Conservation (phyloP, 1,284 basidiomycete genomes). For the Xerocomus nothofagi region DNA sequence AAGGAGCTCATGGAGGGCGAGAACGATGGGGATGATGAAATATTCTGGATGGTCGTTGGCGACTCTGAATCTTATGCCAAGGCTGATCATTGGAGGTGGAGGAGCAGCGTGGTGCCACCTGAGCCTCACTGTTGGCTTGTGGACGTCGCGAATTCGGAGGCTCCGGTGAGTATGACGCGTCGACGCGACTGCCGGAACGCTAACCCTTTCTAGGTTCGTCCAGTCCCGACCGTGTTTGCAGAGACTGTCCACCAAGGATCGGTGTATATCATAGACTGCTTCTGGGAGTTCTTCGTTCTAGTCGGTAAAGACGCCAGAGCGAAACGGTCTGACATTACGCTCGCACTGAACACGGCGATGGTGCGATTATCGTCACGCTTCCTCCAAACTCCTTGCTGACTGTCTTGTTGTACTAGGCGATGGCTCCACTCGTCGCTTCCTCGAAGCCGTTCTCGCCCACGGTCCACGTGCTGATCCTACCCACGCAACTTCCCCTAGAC, state of each 20-base stretch:
- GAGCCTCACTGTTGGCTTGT: constrained; percentile 61
- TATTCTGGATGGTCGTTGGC: constrained; percentile 83
- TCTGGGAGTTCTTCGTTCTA: constrained; percentile 76
- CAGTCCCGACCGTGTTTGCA: constrained; percentile 32
- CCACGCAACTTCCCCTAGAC: constrained; percentile 70
- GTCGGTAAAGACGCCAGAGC: constrained; percentile 65
- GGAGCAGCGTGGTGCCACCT: constrained; percentile 38
- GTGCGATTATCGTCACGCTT: constrained; percentile 36
- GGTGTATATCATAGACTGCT: constrained; percentile 67
- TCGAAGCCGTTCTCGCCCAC: constrained; percentile 66
- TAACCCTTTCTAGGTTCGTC: constrained; percentile 28
- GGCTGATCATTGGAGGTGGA: constrained; percentile 79
- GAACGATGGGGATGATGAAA: constrained; percentile 59
- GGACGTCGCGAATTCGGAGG: constrained; percentile 37
- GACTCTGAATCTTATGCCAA: constrained; percentile 63
- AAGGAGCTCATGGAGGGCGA: constrained; percentile 63
- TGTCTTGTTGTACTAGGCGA: constrained; percentile 41
- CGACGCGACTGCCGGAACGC: not conserved
- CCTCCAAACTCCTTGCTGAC: not conserved
- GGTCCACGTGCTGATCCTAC: constrained; percentile 68
- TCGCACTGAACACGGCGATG: constrained; percentile 57
- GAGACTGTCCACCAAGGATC: constrained; percentile 34
- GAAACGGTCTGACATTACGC: constrained; percentile 55
- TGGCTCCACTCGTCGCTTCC: constrained; percentile 49
- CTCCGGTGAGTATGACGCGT: constrained; percentile 36